These are phyloP conservation scores for Cordyceps fumosorosea DNA, from an alignment of 2,329 filamentous ascomycete genomes.

Conservation along the genomic window DNA sequence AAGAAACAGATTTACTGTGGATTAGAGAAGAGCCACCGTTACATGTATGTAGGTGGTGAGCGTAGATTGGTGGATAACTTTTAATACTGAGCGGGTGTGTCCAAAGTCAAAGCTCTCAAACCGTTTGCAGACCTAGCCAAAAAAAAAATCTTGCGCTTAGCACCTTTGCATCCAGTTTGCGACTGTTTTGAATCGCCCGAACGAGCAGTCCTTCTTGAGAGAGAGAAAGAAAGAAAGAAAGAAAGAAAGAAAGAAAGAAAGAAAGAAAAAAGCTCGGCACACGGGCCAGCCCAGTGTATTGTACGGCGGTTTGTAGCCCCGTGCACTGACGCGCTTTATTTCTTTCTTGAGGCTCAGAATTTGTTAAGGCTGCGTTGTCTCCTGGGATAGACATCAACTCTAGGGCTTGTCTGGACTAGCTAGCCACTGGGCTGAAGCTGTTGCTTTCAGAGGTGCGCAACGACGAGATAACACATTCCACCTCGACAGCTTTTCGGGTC, in stretches of 20 bases:
- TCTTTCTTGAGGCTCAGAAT: background rate
- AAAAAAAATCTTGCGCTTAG: too few relatives aligned
- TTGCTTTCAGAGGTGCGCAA: too few relatives aligned
- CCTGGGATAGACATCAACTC: slow-evolving; percentile 30
- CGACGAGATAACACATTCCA: background rate
- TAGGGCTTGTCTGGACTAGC: slow-evolving; percentile 31
- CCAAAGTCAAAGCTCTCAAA: too few relatives aligned
- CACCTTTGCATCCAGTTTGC: too few relatives aligned
- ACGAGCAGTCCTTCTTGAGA: background rate
- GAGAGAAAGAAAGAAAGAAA: background rate
- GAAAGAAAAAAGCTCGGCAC: background rate
- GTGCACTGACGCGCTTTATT: background rate
- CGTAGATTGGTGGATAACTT: too few relatives aligned
- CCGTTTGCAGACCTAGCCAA: too few relatives aligned
- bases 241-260: background rate
- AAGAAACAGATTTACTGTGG: too few relatives aligned
- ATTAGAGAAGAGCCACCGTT: too few relatives aligned
- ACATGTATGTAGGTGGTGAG: too few relatives aligned
- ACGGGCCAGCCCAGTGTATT: background rate
- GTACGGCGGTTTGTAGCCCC: background rate
- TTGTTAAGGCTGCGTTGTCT: background rate
- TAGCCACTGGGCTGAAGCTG: background rate
- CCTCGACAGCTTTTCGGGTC: background rate
- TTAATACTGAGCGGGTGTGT: too few relatives aligned
- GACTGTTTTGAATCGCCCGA: background rate